A percentile compares a stretch with the other conserved stretches of the same genome.
Evolutionary conservation across 148 eudicot species (phyloP).

Genomic region (Limonium bicolor): DNA sequence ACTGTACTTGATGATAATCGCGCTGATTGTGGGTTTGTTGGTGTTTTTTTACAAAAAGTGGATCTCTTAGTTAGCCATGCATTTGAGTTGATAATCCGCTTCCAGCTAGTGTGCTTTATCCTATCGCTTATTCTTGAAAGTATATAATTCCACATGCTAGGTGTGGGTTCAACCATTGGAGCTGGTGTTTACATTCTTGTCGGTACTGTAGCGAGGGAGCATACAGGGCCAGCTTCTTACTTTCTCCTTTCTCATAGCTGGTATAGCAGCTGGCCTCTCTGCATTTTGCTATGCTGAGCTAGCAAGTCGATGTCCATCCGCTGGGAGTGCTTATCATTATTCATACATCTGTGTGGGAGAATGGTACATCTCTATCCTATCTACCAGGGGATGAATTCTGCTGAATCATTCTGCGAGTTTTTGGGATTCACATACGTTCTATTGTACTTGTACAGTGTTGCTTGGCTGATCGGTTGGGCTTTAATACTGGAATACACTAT

Average conservation of each 20-base stretch:
- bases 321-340: slow-evolving; percentile 95
- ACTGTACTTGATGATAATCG: no score
- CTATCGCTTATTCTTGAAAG: not conserved
- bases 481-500: slow-evolving; percentile 29
- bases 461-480: slow-evolving; percentile 61
- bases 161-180: slow-evolving; percentile 95
- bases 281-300: slow-evolving; percentile 40
- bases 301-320: slow-evolving; percentile 73
- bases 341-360: slow-evolving; percentile 32
- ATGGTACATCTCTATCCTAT: slow-evolving; percentile 9
- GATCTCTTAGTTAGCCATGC: no score
- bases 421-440: not conserved
- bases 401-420: not conserved
- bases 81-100: no score
- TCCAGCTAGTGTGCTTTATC: no score
- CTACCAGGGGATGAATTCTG: not conserved
- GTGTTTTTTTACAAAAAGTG: no score
- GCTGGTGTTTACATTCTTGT: slow-evolving; percentile 96
- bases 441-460: slow-evolving; percentile 17
- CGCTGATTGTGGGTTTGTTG: no score
- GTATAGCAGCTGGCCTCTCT: slow-evolving; percentile 66
- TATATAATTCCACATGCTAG: slow-evolving; percentile 13
- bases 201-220: slow-evolving; percentile 92
- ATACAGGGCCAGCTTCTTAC: slow-evolving; percentile 87
- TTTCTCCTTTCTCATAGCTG: slow-evolving; percentile 81